Base-by-base conservation (phyloP, 1,139 yeast genomes). In the Candida labiduridarum region DNA sequence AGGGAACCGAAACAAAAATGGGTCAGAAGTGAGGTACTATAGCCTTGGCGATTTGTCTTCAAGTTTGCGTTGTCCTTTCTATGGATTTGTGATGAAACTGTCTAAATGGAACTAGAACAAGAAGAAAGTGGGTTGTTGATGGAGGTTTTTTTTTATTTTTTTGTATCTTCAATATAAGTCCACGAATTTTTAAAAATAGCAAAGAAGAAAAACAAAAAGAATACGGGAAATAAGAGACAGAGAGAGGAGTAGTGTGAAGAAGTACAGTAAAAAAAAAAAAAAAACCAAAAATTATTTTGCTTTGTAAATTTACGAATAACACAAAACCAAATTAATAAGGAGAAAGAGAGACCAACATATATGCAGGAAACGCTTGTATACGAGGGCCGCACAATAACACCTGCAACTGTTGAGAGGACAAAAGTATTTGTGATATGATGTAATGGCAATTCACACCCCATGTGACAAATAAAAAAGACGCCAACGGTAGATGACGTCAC, bases 241-340 rank as follows among this genome's bases (percentile, higher is more conserved):
- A 16, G 15, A 22, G 33, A 40, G 33, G 43, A 40, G 43, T 25
- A 40, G 33, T 25, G 43, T 27, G 27, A 40, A 25, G 16, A 7
- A 12, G 43, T 18, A 40, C 18, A 29, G 33, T 15, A 25, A 25
- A 15, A 18, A 38, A 25, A 18, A 38, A 25, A 14, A 18, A 10
- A 38, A 14, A n/a, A 19, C 19, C 1, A 38, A 38, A 9, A 40
- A 8, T 12, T 45, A 40, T 7, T 16, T 7, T 18, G n/a, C 29
- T 38, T 38, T 38, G 41, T 38, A 38, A 38, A 38, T 38, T 38
- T 38, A 38, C 41, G 41, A 38, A 38, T 38, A 38, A 38, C 41
- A 38, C 41, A 38, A 38, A 38, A 36, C 11, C 18, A 30, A 30
- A 30, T 34, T 18, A 36, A 36, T 18, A 19, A 36, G 40, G 27